Base-by-base conservation (phyloP, 345 rosid species). In the Ailanthus altissimus region DNA sequence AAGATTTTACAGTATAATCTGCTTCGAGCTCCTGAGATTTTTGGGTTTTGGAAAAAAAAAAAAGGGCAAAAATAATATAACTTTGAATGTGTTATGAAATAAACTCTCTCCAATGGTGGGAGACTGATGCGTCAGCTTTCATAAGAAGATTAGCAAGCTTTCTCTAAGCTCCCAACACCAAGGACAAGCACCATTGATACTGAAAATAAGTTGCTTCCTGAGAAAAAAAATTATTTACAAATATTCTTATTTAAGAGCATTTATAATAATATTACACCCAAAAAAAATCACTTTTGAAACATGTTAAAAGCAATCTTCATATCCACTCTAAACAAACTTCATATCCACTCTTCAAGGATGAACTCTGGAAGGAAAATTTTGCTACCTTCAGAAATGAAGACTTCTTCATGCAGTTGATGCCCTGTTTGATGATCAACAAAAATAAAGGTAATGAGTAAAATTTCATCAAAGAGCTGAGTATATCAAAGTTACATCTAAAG, bases 381-480 rank as follows among this genome's bases (percentile, higher is more conserved):
- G 12, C 7, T 14, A 57, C 42, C 75, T 68, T 81, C 64, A 83
- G 50, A 73, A 75, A 81, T 80, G 79, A 46, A 81, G 77, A 77
- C 81, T 72, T 75, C 82, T 79, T 65, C 70, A 82, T 73, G 82
- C 85, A 67, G 70, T 76, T 26, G 85, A 77, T 82, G 85, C 87
- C 90, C 89, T 85, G 83, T 77, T 77, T 23, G 45, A 74, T 32
- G 58, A 70, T 64, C 62, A 42, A 63, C 14, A 75, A 51, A 72
- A 53, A 26, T 56, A 58, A 47, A 12, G 54, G 21, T 57, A 43
- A 57, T 45, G 49, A 72, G 51, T 16, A 3, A 47, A 71, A 46
- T 28, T 23, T 0, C 36, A 61, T 21, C 16, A 36, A 56, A n/a
- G 21, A 3, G 12, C 18, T n/a, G 20, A 46, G 5, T 23, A 2